Evolutionary conservation across 495 filamentous ascomycete species (phyloP), one percentile per base, ranked within the genome.

Genomic region (Penicillium goetzii): DNA sequence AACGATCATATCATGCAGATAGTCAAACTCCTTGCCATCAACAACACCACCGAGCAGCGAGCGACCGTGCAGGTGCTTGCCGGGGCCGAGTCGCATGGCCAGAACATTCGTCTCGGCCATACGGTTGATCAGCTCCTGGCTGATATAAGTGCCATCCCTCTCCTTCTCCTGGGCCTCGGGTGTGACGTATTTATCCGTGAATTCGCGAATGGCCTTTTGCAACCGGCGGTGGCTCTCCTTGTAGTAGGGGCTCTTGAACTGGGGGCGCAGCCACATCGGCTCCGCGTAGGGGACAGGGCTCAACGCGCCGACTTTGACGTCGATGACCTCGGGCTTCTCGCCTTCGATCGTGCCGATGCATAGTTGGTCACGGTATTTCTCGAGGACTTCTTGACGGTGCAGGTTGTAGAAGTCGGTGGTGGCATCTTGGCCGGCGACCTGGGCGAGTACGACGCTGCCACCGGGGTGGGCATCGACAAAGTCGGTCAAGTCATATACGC

Each of bases 191-290:
- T 77, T 75, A 64, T 94, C 90, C 43, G 86, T 89, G 78, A 94
- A 96, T 69, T 85, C 76, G 70, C 92, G 84, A 67, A 91, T 81
- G 38, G 88, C 91, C 68, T 84, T 85, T 76, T 90, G 90, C 59
- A 96, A 70, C 40, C 80, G 76, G 30, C 86, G 79, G 72, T 96
- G 92, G 63, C 83, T 88, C 25, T 93, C 90, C 47, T 86, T 91
- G 81, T 86, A 96, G 76, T 93, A 96, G 10, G 91, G 91, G 58
- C 81, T 89, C 76, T 89, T 90, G 82, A 92, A 95, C 67, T 86
- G 81, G 1, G 89, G 90, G 3, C 86, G 84, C 62, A 95, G 79
- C 92, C 92, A 96, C 54, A 91, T 76, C 4, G 90, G 89, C 73
- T 94, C 92, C 34, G 87, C 90, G 65, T 95, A 94, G 23, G 91